phyloP scores from a whole-genome alignment of 2,329 filamentous ascomycete species.

The Pseudogymnoascus sp. region DNA sequence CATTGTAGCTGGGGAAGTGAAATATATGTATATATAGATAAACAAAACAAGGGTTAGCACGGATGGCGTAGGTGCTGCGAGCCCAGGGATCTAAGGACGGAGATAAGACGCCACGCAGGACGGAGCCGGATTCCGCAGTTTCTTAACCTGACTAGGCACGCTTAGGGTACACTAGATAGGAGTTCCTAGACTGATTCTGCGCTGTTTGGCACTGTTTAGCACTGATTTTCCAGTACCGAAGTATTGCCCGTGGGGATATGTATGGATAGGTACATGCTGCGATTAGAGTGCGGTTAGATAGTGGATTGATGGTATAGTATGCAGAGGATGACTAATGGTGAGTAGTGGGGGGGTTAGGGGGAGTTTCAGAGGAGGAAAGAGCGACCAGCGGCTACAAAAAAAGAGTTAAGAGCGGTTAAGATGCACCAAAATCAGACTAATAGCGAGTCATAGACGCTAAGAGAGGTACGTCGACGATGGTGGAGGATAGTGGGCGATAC shows the following conservation, averaged over 20 bases:
- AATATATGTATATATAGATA: conserved; percentile 1
- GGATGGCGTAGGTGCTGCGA: conserved; percentile 17
- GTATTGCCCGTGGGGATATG: background rate
- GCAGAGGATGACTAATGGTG: background rate
- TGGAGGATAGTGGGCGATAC: too few species aligned
- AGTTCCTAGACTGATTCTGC: background rate
- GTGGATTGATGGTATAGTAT: background rate
- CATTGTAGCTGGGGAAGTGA: background rate
- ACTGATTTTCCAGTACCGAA: background rate
- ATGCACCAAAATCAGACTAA: background rate
- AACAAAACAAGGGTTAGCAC: conserved; percentile 15
- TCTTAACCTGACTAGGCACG: background rate
- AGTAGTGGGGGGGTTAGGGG: background rate
- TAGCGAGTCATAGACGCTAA: background rate
- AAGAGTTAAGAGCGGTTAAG: background rate
- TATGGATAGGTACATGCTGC: background rate
- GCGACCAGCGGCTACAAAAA: background rate
- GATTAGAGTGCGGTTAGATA: background rate
- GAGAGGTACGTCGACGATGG: background rate
- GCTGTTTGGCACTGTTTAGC: background rate
- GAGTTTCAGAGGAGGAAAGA: background rate
- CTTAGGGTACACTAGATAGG: background rate
- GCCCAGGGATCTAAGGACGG: conserved; percentile 11
- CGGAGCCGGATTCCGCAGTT: conserved; percentile 1
- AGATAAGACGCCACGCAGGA: conserved; percentile 4